Conservation (phyloP, 371 early-diverging fungal genomes). For the Entomophthora muscae region DNA sequence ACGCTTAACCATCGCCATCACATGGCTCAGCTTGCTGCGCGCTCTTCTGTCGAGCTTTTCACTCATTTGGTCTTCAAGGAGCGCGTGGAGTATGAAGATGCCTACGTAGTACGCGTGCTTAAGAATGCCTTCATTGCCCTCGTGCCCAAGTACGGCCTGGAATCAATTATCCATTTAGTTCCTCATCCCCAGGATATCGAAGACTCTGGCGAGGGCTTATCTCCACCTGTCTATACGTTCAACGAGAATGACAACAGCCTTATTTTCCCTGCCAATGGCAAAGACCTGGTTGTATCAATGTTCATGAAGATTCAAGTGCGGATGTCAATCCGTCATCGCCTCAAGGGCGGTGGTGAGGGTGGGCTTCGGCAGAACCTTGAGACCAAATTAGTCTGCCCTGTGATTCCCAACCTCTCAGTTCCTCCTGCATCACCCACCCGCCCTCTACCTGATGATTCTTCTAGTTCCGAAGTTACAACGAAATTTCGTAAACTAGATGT, state of each 20-base stretch:
- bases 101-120: constrained; percentile 73
- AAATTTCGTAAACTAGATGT: background rate
- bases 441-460: background rate
- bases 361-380: constrained; percentile 50
- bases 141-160: constrained; percentile 88
- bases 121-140: constrained; percentile 87
- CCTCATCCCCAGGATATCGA: constrained; percentile 9
- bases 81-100: constrained; percentile 65
- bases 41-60: constrained; percentile 86
- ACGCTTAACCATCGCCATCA: constrained; percentile 83
- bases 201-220: constrained; percentile 9
- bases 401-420: constrained; percentile 13
- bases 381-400: constrained; percentile 46
- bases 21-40: constrained; percentile 87
- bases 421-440: background rate
- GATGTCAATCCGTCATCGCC: constrained; percentile 55
- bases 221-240: constrained; percentile 14
- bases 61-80: constrained; percentile 86
- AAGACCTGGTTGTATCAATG: constrained; percentile 32
- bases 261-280: constrained; percentile 18
- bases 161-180: constrained; percentile 63
- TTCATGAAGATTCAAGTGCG: constrained; percentile 61
- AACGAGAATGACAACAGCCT: constrained; percentile 19
- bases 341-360: constrained; percentile 23
- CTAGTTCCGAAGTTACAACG: background rate